Base-by-base conservation (phyloP, 106 monocot species). In the Platanthera zijinensis region DNA sequence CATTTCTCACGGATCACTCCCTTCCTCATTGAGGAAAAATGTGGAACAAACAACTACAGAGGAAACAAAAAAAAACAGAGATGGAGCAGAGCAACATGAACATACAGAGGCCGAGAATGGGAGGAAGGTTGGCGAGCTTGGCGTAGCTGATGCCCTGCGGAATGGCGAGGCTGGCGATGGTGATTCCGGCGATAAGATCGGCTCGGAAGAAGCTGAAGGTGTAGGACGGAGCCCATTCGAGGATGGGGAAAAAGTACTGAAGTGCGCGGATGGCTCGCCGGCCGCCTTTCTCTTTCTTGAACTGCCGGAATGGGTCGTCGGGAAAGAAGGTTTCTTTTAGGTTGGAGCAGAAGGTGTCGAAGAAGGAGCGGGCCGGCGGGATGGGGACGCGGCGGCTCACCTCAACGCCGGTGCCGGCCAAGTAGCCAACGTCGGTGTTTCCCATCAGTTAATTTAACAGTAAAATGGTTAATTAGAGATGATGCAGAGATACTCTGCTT, bases 71-170 rank as follows among this genome's bases (percentile, higher is more conserved):
- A 59, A 30, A 74, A 14, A 51, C 50, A 52, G 63, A 14, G 12
- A 75, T 14, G 50, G 11, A n/a, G 39, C 39, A 39, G 39, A 39
- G 39, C 39, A 39, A 39, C 4, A 49, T 4, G 17, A 1, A 79
- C 90, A 82, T 54, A 94, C 94, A 95, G 39, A 95, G 80, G 54
- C 94, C 94, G 8, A 95, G 85, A 14, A 96, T 80, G 52, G 96
- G 89, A 0, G 92, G 92, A 50, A 96, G 80, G 51, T 89, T 90
- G 5, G 96, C 96, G n/a, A 96, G 91, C 84, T 93, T 96, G 5
- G 96, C 96, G 63, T 96, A 96, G 81, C 96, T 96, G 75, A 96
- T 96, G 10, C 96, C 96, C 87, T 96, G 96, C 13, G 95, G 95
- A 49, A 95, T 89, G 46, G 95, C 95, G 50, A 95, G 84, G 72